These are phyloP conservation scores for Strombidium stylifer DNA, from an alignment of 73 alveolate genomes.

Conservation along the genomic window DNA sequence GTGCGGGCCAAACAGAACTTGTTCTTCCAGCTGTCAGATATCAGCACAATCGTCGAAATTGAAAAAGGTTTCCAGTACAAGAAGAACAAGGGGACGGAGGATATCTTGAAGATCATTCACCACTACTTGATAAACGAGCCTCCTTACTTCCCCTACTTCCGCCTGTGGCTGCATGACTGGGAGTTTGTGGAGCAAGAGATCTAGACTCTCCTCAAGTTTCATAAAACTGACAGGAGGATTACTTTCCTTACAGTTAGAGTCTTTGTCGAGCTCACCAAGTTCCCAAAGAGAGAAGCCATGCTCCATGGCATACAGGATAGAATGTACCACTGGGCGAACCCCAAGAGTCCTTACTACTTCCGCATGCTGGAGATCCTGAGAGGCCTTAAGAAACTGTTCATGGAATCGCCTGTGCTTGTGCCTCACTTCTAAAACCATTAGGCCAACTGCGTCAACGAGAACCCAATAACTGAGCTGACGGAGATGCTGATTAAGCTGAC, in stretches of 20 bases:
- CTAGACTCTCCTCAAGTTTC: conserved; percentile 65
- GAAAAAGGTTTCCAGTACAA: conserved; percentile 58
- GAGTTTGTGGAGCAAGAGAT: conserved; percentile 66
- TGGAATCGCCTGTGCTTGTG: conserved; percentile 51
- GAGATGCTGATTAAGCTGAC: conserved; percentile 73
- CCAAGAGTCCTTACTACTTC: too few species aligned
- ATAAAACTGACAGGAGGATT: conserved; percentile 68
- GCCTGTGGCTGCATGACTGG: conserved; percentile 64
- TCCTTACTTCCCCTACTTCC: conserved; percentile 65
- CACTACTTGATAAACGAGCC: conserved; percentile 62
- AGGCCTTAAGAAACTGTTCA: conserved; percentile 58
- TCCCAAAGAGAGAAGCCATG: conserved; percentile 24
- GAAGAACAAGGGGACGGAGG: conserved; percentile 53
- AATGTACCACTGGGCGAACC: too few species aligned
- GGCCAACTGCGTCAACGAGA: conserved; percentile 62
- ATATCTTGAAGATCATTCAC: conserved; percentile 46
- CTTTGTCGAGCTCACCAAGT: conserved; percentile 60
- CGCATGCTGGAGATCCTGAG: conserved; percentile 46
- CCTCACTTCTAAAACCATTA: conserved; percentile 54
- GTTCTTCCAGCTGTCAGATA: background rate
- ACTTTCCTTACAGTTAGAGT: conserved; percentile 59
- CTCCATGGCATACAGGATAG: conserved; percentile 17
- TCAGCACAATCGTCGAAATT: conserved; percentile 55
- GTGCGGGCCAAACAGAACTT: background rate
- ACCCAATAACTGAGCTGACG: conserved; percentile 60